phyloP scores from a whole-genome alignment of 805 yeast species.

The Ogataea degrootiae region DNA sequence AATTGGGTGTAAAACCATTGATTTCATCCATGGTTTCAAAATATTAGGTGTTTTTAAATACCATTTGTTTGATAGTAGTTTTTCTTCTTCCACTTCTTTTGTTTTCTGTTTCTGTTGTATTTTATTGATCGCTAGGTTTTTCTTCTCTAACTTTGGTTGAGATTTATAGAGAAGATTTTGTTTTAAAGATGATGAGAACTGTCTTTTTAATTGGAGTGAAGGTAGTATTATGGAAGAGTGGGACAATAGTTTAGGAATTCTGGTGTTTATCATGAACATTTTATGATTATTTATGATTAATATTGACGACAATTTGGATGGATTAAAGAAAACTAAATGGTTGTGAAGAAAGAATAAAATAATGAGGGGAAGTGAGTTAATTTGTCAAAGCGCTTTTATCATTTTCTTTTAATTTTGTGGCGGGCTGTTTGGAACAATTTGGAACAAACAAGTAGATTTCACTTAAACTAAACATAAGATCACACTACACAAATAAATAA shows the following conservation, averaged over 20 bases:
- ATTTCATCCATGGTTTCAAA: slow-evolving; percentile 29
- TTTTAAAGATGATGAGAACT: slow-evolving; percentile 1
- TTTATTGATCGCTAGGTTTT: background rate
- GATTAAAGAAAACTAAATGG: background rate
- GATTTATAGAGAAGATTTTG: slow-evolving; percentile 20
- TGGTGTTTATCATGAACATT: background rate
- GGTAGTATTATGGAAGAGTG: background rate
- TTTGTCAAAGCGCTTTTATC: background rate
- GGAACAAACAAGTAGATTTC: background rate
- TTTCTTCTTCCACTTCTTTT: slow-evolving; percentile 14
- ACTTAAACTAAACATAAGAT: background rate
- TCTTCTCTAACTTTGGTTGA: slow-evolving; percentile 17
- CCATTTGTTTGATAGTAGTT: slow-evolving; percentile 27
- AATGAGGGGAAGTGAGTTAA: background rate
- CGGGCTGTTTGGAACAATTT: no score
- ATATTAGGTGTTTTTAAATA: slow-evolving; percentile 27
- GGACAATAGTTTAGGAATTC: background rate
- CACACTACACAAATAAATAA: background rate
- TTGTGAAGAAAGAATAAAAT: background rate
- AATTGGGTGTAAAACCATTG: slow-evolving; percentile 28
- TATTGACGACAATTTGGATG: background rate
- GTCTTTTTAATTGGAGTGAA: background rate
- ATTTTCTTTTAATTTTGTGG: background rate
- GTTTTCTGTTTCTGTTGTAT: slow-evolving; percentile 2
- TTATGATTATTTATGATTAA: no score